A percentile compares a stretch with the other conserved stretches of the same genome.
Conservation (phyloP, 1,139 yeast species). For the Debaryomyces sp. region DNA sequence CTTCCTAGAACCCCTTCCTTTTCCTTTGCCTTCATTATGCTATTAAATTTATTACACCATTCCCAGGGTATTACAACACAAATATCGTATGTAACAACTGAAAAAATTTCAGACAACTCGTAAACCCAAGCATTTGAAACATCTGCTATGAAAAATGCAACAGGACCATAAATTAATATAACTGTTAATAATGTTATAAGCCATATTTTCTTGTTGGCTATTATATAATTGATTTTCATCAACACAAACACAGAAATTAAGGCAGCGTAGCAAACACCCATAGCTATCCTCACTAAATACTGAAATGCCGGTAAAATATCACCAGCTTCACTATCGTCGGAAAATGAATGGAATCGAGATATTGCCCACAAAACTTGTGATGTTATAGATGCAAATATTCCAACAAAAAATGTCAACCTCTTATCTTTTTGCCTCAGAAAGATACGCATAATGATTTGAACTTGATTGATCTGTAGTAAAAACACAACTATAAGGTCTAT, state of each 20-base stretch:
- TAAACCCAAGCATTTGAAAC: conserved; percentile 72
- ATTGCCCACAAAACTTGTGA: conserved; percentile 75
- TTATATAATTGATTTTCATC: conserved; percentile 57
- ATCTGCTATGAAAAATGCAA: conserved; percentile 78
- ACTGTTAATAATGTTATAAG: conserved; percentile 61
- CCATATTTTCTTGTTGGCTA: conserved; percentile 52
- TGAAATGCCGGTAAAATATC: conserved; percentile 78
- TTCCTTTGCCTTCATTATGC: conserved; percentile 65
- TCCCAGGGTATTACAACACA: conserved; percentile 85
- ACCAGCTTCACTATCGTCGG: conserved; percentile 44
- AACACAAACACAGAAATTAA: conserved; percentile 62
- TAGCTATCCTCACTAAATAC: conserved; percentile 74
- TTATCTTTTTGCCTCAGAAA: conserved; percentile 75
- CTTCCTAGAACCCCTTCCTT: conserved; percentile 82
- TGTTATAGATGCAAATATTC: conserved; percentile 55
- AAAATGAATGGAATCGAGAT: conserved; percentile 50
- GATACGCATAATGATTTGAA: conserved; percentile 72
- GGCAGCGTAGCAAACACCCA: conserved; percentile 72
- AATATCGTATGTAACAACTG: conserved; percentile 70
- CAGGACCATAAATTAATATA: conserved; percentile 65
- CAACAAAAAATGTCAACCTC: conserved; percentile 63
- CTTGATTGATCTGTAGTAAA: conserved; percentile 70
- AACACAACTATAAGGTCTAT: conserved; percentile 67
- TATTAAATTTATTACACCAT: conserved; percentile 75
- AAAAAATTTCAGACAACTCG: conserved; percentile 72